A percentile compares a stretch with the other conserved stretches of the same genome.
Evolutionary conservation across 2,329 filamentous ascomycete genomes (phyloP).

Genomic region (Ascochyta pisi): DNA sequence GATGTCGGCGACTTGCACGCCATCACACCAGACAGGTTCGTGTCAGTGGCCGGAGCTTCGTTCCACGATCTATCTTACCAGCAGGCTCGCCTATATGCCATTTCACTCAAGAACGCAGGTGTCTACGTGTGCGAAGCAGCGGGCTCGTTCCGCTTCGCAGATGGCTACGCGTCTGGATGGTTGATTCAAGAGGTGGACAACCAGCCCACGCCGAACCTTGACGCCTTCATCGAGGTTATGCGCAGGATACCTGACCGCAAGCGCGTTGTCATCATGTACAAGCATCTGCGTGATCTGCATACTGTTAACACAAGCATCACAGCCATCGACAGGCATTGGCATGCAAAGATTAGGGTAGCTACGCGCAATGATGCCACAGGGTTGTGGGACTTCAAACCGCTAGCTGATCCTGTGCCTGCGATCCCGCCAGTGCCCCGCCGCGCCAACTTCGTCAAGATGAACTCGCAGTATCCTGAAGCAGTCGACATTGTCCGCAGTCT

Average conservation of each 20-base stretch:
- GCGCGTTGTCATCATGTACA: constrained; percentile 92
- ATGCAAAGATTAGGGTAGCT: constrained; percentile 90
- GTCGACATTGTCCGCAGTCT: constrained; percentile 94
- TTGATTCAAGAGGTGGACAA: constrained; percentile 92
- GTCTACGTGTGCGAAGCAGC: constrained; percentile 95
- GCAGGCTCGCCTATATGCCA: constrained; percentile 93
- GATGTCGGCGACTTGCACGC: constrained; percentile 87
- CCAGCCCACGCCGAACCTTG: constrained; percentile 84
- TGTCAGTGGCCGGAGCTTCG: constrained; percentile 89
- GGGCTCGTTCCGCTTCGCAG: constrained; percentile 89
- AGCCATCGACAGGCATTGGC: constrained; percentile 94
- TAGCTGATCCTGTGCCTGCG: constrained; percentile 81
- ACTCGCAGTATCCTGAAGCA: constrained; percentile 86
- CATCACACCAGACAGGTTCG: constrained; percentile 95
- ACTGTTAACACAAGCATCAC: constrained; percentile 92
- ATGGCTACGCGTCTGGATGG: constrained; percentile 90
- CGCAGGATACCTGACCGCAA: constrained; percentile 80
- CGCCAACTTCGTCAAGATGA: constrained; percentile 90
- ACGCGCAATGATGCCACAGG: constrained; percentile 89
- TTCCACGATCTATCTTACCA: constrained; percentile 98
- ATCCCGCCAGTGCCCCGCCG: constrained; percentile 74
- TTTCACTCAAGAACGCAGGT: constrained; percentile 76
- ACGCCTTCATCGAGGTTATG: constrained; percentile 90
- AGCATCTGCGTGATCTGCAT: constrained; percentile 92
- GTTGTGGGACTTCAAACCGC: constrained; percentile 90